These are phyloP conservation scores for Acanthamoeba triangularis DNA, from an alignment of 208 protist species.

Conservation along the genomic window DNA sequence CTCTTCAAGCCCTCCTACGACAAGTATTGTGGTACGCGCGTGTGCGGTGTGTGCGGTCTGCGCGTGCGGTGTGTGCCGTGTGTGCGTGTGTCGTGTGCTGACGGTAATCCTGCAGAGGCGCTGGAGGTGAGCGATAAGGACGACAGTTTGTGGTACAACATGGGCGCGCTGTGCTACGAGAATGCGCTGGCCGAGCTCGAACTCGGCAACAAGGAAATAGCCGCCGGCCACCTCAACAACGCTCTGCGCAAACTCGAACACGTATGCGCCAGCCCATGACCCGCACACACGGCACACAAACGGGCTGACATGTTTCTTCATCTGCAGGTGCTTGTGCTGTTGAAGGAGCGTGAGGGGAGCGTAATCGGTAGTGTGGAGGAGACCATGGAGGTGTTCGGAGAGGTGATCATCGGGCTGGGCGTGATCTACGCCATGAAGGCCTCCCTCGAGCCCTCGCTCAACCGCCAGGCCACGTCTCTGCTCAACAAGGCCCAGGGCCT, in stretches of 20 bases:
- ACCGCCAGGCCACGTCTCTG: not conserved
- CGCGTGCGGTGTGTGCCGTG: not conserved
- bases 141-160: slow-evolving; percentile 59
- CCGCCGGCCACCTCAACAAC: slow-evolving; percentile 29
- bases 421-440: slow-evolving; percentile 55
- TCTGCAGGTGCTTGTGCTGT: not conserved
- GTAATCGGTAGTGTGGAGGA: slow-evolving; percentile 13
- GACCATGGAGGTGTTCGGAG: slow-evolving; percentile 46
- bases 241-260: slow-evolving; percentile 47
- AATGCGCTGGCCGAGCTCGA: slow-evolving; percentile 11
- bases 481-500: slow-evolving; percentile 64
- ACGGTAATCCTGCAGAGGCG: slow-evolving; percentile 1
- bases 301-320: not conserved
- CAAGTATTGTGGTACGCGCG: slow-evolving; percentile 44
- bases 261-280: not conserved
- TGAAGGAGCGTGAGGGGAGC: slow-evolving; percentile 32
- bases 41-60: too few relatives aligned
- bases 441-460: slow-evolving; percentile 48
- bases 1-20: slow-evolving; percentile 68
- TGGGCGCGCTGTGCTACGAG: slow-evolving; percentile 45
- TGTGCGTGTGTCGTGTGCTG: not conserved
- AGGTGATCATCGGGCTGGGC: slow-evolving; percentile 34
- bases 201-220: slow-evolving; percentile 43
- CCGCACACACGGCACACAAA: not conserved
- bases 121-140: slow-evolving; percentile 58